phyloP scores from a whole-genome alignment of 1,284 basidiomycete genomes.

The Irpex rosettiformis region DNA sequence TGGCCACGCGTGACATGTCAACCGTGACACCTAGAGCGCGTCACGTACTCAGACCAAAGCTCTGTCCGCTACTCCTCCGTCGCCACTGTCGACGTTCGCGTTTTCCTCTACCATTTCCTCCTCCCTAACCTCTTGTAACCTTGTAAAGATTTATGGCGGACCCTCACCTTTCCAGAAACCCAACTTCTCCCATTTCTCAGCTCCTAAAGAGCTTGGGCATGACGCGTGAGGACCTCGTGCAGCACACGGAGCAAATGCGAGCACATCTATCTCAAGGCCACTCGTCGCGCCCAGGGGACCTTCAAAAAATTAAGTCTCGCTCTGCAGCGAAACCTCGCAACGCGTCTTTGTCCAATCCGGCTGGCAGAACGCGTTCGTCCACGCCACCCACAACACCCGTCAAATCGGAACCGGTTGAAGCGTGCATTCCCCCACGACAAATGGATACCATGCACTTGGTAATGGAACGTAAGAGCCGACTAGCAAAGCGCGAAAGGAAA shows the following conservation, averaged over 20 bases:
- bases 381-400: conserved; percentile 53
- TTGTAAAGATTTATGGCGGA: conserved; percentile 16
- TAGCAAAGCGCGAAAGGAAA: conserved; percentile 44
- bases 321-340: conserved; percentile 43
- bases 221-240: conserved; percentile 64
- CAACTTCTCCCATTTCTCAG: conserved; percentile 56
- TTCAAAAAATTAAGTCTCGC: conserved; percentile 27
- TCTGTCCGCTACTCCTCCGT: background rate
- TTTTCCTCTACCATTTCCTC: conserved; percentile 4
- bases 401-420: conserved; percentile 55
- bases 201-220: conserved; percentile 64
- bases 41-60: background rate
- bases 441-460: conserved; percentile 72
- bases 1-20: background rate
- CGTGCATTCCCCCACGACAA: conserved; percentile 41
- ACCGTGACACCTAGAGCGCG: background rate
- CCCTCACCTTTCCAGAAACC: conserved; percentile 15
- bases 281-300: conserved; percentile 29
- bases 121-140: background rate
- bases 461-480: conserved; percentile 60
- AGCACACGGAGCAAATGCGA: conserved; percentile 70
- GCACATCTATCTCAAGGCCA: conserved; percentile 48
- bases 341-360: conserved; percentile 44
- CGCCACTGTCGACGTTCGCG: conserved; percentile 2
- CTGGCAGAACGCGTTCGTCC: conserved; percentile 28